phyloP scores from a whole-genome alignment of 352 stramenopile genomes.

The Globisporangium emineosum region DNA sequence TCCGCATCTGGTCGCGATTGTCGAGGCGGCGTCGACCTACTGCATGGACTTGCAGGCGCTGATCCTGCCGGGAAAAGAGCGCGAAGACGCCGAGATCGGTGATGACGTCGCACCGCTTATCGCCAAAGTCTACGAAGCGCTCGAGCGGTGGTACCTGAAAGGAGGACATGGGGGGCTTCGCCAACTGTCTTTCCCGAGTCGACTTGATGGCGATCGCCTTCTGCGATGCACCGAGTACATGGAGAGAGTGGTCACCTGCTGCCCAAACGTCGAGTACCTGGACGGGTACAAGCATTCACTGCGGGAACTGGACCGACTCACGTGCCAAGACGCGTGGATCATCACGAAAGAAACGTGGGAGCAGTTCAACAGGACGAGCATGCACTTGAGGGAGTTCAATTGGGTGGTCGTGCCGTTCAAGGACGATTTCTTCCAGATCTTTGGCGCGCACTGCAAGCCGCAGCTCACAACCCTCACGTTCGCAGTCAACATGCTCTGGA shows the following conservation, averaged over 20 bases:
- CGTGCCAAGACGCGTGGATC: conserved; percentile 45
- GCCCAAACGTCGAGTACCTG: conserved; percentile 54
- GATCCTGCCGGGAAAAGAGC: conserved; percentile 35
- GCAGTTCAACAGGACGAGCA: conserved; percentile 39
- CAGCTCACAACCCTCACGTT: conserved; percentile 30
- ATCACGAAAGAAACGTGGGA: conserved; percentile 28
- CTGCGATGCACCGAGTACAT: conserved; percentile 24
- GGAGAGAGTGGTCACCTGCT: conserved; percentile 24
- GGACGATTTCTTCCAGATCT: conserved; percentile 40
- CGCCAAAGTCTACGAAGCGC: conserved; percentile 23
- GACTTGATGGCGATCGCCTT: conserved; percentile 18
- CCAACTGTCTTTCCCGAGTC: conserved; percentile 24
- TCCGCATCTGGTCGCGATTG: conserved; percentile 28
- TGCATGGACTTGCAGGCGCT: conserved; percentile 35
- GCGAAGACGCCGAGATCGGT: conserved; percentile 18
- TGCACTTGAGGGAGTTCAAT: conserved; percentile 49
- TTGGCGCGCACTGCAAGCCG: conserved; percentile 35
- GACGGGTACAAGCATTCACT: conserved; percentile 55
- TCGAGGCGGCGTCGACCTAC: conserved; percentile 28
- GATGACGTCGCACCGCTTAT: conserved; percentile 22
- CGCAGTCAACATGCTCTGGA: conserved; percentile 39
- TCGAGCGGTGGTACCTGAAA: conserved; percentile 31
- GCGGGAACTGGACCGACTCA: conserved; percentile 32
- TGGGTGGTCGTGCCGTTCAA: conserved; percentile 65
- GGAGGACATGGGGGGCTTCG: conserved; percentile 31